Conservation (phyloP, 768 basidiomycete species). For the Russula emetica region DNA sequence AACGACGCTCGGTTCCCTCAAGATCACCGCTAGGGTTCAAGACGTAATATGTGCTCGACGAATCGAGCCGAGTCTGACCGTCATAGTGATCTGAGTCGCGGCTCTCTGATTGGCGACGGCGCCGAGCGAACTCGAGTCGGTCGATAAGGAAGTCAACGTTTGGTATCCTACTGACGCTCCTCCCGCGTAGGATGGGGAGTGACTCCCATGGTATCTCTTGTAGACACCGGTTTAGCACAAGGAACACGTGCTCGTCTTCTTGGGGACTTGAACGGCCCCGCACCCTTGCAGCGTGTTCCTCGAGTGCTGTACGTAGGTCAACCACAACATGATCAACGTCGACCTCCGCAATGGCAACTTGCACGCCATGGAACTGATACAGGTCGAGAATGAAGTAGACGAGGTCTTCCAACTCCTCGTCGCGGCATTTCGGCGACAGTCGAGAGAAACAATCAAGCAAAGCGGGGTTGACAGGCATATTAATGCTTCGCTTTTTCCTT, state of each 20-base stretch:
- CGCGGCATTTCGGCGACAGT: conserved; percentile 72
- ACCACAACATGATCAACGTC: conserved; percentile 88
- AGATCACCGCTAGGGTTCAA: conserved; percentile 94
- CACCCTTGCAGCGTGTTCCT: conserved; percentile 56
- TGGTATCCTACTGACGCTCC: conserved; percentile 90
- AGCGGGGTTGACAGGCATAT: conserved; percentile 59
- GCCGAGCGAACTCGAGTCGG: conserved; percentile 55
- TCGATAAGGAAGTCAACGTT: conserved; percentile 85
- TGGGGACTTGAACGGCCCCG: conserved; percentile 30
- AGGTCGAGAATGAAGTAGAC: conserved; percentile 91
- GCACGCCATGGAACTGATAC: conserved; percentile 89
- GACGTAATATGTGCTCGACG: conserved; percentile 70
- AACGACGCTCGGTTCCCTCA: conserved; percentile 73
- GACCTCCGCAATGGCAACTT: conserved; percentile 84
- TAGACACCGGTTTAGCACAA: conserved; percentile 85
- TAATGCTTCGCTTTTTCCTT: conserved; percentile 55
- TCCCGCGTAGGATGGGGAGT: conserved; percentile 76
- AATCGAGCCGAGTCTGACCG: conserved; percentile 57
- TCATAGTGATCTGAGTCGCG: conserved; percentile 29
- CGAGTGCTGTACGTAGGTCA: conserved; percentile 72
- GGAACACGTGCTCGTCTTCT: conserved; percentile 71
- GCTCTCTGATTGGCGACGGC: conserved; percentile 39
- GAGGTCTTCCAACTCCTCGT: conserved; percentile 94
- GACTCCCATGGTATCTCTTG: conserved; percentile 96
- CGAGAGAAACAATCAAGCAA: conserved; percentile 86